These are phyloP conservation scores for Saccharomycopsis oosterbeekiorum DNA, from an alignment of 805 yeast species.

Conservation along the genomic window DNA sequence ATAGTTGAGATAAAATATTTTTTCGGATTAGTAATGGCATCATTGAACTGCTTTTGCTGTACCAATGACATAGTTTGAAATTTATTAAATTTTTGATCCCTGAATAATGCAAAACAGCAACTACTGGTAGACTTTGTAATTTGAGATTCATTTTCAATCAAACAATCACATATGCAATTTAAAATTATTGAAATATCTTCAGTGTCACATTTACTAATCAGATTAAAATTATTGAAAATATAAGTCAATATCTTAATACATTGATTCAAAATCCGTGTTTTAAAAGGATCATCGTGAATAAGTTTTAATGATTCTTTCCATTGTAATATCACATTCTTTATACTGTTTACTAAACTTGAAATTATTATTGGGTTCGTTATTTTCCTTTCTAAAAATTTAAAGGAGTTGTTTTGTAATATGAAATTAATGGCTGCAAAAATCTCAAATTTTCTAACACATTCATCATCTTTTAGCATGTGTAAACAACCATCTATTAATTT, in stretches of 20 bases:
- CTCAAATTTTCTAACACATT: slow-evolving; percentile 13
- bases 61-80: slow-evolving; percentile 9
- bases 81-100: slow-evolving; percentile 11
- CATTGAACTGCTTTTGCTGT: slow-evolving; percentile 3
- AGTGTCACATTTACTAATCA: slow-evolving; percentile 1
- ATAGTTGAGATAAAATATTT: slow-evolving; percentile 8
- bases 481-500: slow-evolving; percentile 8
- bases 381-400: not conserved
- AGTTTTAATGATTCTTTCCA: not conserved
- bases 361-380: not conserved
- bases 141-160: not conserved
- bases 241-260: slow-evolving; percentile 8
- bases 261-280: slow-evolving; percentile 11
- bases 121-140: slow-evolving; percentile 13
- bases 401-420: not conserved
- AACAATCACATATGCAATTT: slow-evolving; percentile 5
- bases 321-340: not conserved
- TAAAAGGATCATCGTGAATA: slow-evolving; percentile 13
- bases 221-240: slow-evolving; percentile 1
- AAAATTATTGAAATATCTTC: not conserved
- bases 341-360: not conserved
- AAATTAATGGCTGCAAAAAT: slow-evolving; percentile 14
- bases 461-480: slow-evolving; percentile 1
- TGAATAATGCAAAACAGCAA: slow-evolving; percentile 5
- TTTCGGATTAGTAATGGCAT: not conserved